Conservation (phyloP, 352 stramenopile genomes). For the Phytophthora megakarya region DNA sequence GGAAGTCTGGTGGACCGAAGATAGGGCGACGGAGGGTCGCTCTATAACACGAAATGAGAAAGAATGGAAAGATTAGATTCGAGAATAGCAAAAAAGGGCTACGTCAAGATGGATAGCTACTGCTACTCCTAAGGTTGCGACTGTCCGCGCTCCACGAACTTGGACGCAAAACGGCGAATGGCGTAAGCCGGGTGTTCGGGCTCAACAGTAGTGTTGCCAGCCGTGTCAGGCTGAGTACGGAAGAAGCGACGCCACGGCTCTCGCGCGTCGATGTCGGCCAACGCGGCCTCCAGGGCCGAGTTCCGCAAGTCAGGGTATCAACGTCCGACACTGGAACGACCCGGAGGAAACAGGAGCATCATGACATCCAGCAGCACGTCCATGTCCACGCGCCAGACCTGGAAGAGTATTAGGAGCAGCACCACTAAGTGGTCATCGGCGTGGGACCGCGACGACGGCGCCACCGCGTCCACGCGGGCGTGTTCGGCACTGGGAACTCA, state of each 20-base stretch:
- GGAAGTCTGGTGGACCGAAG: constrained; percentile 7
- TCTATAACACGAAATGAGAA: no score
- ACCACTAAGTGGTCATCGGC: neutral
- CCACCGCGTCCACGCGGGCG: neutral
- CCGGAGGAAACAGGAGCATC: neutral
- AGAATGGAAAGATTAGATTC: no score
- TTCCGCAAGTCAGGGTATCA: neutral
- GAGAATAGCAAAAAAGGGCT: no score
- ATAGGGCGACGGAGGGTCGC: constrained; percentile 5
- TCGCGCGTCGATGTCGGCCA: neutral
- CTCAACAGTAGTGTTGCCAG: neutral
- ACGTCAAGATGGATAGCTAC: no score
- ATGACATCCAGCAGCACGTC: constrained; percentile 3
- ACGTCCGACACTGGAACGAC: neutral
- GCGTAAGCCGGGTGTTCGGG: neutral
- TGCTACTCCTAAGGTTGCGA: no score
- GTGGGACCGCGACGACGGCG: neutral
- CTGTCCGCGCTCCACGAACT: constrained; percentile 9
- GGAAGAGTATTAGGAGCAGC: neutral
- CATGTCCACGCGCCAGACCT: neutral
- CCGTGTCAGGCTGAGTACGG: neutral
- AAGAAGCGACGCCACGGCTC: constrained; percentile 15
- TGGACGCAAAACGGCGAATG: neutral
- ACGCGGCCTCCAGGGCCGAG: neutral
- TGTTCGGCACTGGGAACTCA: neutral